Base-by-base conservation (phyloP, 768 basidiomycete species). In the Lactarius akahatsu region DNA sequence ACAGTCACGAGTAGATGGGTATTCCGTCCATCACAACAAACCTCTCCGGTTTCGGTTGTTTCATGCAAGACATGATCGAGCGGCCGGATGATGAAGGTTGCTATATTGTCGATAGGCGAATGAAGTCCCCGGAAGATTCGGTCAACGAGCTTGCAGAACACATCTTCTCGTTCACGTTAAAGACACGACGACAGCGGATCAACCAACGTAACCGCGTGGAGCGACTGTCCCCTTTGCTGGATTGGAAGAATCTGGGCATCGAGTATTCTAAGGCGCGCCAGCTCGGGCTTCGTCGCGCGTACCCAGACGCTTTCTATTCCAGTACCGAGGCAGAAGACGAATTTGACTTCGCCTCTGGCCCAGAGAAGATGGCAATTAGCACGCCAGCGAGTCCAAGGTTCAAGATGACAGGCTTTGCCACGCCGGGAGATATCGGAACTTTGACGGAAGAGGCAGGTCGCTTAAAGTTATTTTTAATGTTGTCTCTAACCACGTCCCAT, bases 161-260 rank as follows among this genome's bases (percentile, higher is more conserved):
- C 71, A 88, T 96, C 86, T 87, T 87, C 77, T 73, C 77, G 6
- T 96, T 96, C 79, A 82, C 83, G 63, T 80, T 79, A 70, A 94
- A 94, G 82, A 89, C 94, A 4, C 84, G 97, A n/a, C 85, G 97
- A 54, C 97, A 98, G 77, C 86, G 97, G 58, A 98, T 98, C 77
- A 98, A 99, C 78, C 97, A 98, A 79, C 90, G 97, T 38, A 99
- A 98, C 80, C 87, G 97, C 52, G 96, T 98, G 62, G 97, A 99
- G 76, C 86, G 97, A 32, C 82, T 99, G 20, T 90, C 87, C 59
- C 96, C 96, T 18, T 77, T 99, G 64, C 81, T 99, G 66, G 97
- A 99, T 76, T 98, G 97, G 97, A 99, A 99, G 81, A 94, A 94
- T 74, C 80, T 99, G 36, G 97, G 97, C 2, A 85, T 98, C 68